Conservation (phyloP, 768 basidiomycete species). For the Leccinellum luteum region DNA sequence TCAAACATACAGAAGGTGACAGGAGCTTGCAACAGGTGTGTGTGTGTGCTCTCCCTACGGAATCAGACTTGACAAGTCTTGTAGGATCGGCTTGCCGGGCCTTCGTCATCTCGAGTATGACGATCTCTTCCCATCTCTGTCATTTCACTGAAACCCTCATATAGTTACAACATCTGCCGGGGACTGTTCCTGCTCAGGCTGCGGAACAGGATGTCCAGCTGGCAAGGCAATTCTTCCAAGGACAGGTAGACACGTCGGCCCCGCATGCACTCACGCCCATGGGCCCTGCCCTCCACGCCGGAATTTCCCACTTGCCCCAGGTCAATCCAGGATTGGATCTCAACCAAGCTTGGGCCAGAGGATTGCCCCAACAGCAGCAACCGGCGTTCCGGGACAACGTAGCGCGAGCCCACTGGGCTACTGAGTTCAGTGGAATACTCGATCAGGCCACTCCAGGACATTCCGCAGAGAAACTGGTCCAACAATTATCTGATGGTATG, state of each 20-base stretch:
- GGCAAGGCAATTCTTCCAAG: conserved; percentile 78
- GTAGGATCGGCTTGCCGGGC: conserved; percentile 72
- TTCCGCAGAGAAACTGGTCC: conserved; percentile 32
- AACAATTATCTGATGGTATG: conserved; percentile 28
- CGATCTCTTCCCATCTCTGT: neutral
- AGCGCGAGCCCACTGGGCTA: conserved; percentile 47
- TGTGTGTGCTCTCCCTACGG: conserved; percentile 30
- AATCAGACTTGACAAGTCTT: neutral
- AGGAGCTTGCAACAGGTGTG: conserved; percentile 82
- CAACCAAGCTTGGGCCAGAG: conserved; percentile 52
- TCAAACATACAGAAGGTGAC: conserved; percentile 89
- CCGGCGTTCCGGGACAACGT: conserved; percentile 34
- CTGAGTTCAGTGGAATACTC: conserved; percentile 48
- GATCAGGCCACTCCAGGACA: conserved; percentile 22
- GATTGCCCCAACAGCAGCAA: conserved; percentile 45
- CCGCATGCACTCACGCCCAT: conserved; percentile 34
- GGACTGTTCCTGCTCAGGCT: conserved; percentile 45
- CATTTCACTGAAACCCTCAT: neutral
- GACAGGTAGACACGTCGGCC: conserved; percentile 32
- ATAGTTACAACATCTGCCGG: conserved; percentile 76
- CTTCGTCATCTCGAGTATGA: conserved; percentile 68
- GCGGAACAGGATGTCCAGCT: conserved; percentile 68
- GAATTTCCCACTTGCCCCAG: conserved; percentile 26
- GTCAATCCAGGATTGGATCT: conserved; percentile 36
- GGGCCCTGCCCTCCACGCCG: conserved; percentile 23